Conservation (phyloP, 176 grass and related monocot genomes). For the Avena eriantha region DNA sequence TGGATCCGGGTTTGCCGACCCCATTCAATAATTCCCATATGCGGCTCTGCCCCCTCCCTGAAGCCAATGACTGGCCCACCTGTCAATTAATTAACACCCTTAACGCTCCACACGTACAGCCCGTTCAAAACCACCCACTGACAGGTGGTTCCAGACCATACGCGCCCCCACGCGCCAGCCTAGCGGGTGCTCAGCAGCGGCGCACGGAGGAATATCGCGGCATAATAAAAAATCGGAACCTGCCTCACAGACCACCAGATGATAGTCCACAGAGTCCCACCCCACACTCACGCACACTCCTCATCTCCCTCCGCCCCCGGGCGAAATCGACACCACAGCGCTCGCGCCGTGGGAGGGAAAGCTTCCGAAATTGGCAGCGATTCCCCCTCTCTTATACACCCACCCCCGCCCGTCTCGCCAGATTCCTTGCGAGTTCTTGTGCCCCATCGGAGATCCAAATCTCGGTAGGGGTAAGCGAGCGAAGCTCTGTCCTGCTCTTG, state of each 20-base stretch:
- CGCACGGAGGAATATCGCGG: background rate
- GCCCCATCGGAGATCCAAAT: slow-evolving; percentile 45
- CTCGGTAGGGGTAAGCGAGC: slow-evolving; percentile 29
- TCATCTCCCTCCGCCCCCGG: background rate
- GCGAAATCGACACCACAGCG: slow-evolving; percentile 12
- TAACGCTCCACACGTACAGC: background rate
- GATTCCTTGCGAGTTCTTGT: slow-evolving; percentile 20
- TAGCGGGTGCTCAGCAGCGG: background rate
- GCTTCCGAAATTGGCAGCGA: slow-evolving; percentile 13
- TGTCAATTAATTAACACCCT: background rate
- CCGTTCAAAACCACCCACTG: rapidly evolving
- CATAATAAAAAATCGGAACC: background rate
- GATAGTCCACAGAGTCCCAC: slow-evolving; percentile 29
- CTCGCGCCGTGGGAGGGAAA: background rate
- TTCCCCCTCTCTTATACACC: background rate
- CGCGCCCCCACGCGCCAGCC: background rate
- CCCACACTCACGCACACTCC: slow-evolving; percentile 7
- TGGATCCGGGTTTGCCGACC: background rate
- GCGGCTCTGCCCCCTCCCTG: slow-evolving; percentile 3
- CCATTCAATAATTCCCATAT: slow-evolving; percentile 12
- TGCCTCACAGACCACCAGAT: slow-evolving; percentile 12
- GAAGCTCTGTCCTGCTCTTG: background rate
- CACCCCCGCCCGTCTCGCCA: slow-evolving; percentile 2
- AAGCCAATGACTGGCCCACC: background rate
- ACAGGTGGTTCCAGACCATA: rapidly evolving